Base-by-base conservation (phyloP, 768 basidiomycete species). In the Macrolepiota albuminosa region DNA sequence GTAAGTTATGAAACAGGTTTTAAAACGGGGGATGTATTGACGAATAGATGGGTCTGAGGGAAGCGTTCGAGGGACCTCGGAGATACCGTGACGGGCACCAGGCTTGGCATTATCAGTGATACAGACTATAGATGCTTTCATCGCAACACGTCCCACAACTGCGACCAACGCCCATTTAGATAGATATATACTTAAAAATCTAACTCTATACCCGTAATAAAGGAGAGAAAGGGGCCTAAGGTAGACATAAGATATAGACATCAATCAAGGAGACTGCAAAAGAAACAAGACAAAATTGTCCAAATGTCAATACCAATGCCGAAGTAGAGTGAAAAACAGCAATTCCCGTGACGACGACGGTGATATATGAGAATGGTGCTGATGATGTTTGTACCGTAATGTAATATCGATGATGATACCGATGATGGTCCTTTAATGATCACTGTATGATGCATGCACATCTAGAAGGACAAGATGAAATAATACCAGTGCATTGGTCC, bases 401-500 rank as follows among this genome's bases (percentile, higher is more conserved):
- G 49, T 33, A 29, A 43, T 21, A n/a, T 34, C n/a, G 11, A 49
- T 46, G 11, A 26, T 16, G 48, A 43, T 43, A 43, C 42, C 42
- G 34, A 26, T 46, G 6, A 13, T 52, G 21, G 52, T 37, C 13
- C 21, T 4, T 29, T 52, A 24, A n/a, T 31, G 39, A 40, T 54
- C 53, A 54, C 26, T 29, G 39, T n/a, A 24, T 3, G 18, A 42
- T 42, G 40, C 40, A 42, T 18, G 18, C n/a, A 8, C 42, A n/a
- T n/a, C n/a, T 2, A 21, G n/a, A 43, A 3, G 47, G 11, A 45
- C 48, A 42, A 31, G 47, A 45, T 5, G 13, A 46, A 34, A 29
- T 48, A 16, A 60, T 60, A 46, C 59, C 42, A 52, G 31, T 55
- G 59, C 59, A 55, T 60, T 60, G 47, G 54, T 51, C 59, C 54